Evolutionary conservation across 1,284 basidiomycete genomes (phyloP), one percentile per base, ranked within the genome.

Genomic region (Sutorius eximius): DNA sequence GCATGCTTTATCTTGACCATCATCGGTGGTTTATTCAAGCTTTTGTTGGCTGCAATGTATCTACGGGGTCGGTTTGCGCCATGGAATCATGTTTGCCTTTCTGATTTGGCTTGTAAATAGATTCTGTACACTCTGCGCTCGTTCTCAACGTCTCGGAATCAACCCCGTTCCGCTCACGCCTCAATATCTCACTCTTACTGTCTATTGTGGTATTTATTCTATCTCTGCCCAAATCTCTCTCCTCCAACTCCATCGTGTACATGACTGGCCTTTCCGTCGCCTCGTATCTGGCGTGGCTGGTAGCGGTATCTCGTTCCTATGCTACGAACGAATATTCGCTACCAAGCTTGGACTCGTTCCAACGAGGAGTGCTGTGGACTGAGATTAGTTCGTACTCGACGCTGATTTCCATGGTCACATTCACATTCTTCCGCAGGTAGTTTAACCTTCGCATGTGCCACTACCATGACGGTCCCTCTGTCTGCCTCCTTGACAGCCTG

Each of bases 381-480:
- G 82, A 81, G 58, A 76, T 82, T 53, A 79, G 87, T 89, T 61
- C 60, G 84, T 81, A 38, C 45, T 49, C 49, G 42, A n/a, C 15
- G 7, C 30, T 40, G 0, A 24, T 52, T 38, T 37, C 5, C 30
- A 20, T 30, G 16, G 5, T 3, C 41, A 12, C 22, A 15, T 32
- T 48, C 58, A 64, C 45, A 65, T 49, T 29, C 33, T 53, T 38
- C 20, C 24, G 43, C 55, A 71, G 68, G 57, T 57, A 53, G 53
- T 59, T 82, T 85, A 75, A 79, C 82, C 7, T 89, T 89, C 62
- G 75, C 82, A 13, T 89, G 87, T 62, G 77, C 82, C 16, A 83
- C 87, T 1, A 73, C 81, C 9, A 79, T 80, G 55, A 85, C 86
- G 4, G 73, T 89, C 10, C 80, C 85, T 12, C 68, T 89, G 49